Base-by-base conservation (phyloP, 495 filamentous ascomycete species). In the Jackrogersella minutella region DNA sequence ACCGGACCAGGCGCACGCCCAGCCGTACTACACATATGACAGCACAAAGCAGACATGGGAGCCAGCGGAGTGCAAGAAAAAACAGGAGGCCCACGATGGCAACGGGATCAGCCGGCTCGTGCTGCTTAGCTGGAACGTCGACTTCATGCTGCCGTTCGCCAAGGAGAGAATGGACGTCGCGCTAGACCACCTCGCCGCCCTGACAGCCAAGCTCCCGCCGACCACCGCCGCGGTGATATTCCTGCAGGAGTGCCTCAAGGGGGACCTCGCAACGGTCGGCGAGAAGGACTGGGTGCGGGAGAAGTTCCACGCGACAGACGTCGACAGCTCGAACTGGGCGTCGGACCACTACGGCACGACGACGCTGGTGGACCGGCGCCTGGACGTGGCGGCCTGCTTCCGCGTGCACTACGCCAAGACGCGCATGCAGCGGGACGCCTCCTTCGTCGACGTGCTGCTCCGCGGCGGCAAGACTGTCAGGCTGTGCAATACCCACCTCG, bases 401-500 rank as follows among this genome's bases (percentile, higher is more conserved):
- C 76, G 85, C 10, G 77, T 84, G 19, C 74, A 74, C 47, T 85
- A 82, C 44, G 59, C 33, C 5, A 41, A 70, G 13, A 79, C 82
- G 9, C 5, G 51, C 2, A 81, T 86, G 76, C 71, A 77, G 37
- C 74, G 84, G 7, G 85, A 86, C 71, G 84, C 66, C 1, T 68
- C 86, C 0, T 85, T 85, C 47, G 77, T 84, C 24, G 85, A 87
- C 46, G 58, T 86, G 16, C 13, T 24, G 1, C 26, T 71, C 14
- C 17, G 10, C 2, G 16, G 14, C 78, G 63, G 61, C 7, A 71
- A 49, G 31, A 69, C 61, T 0, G 34, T 86, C 0, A 77, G 84
- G 26, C 59, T 87, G 5, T 82, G 84, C 63, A 84, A 82, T 59
- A 78, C 82, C 3, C 85, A 87, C 61, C 80, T 86, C 14, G 85